Percentiles rank a stretch among this genome's conserved stretches.
Conservation (phyloP, 768 basidiomycete species). For the Paxillus ammoniavirescens region DNA sequence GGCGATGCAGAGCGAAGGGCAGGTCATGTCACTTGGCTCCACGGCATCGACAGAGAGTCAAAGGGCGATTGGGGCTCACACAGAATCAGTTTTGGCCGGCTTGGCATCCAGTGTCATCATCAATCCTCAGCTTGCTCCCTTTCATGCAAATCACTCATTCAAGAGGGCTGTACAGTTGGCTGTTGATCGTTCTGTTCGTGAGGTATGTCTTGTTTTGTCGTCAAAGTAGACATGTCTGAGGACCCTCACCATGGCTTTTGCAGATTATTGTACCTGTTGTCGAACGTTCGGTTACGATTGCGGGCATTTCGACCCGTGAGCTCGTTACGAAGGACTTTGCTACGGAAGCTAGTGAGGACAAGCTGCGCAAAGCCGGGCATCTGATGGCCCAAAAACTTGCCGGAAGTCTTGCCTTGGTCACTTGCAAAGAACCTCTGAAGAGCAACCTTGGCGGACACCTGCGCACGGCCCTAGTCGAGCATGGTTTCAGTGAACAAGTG, state of each 20-base stretch:
- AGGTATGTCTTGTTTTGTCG: slow-evolving; percentile 47
- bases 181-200: slow-evolving; percentile 91
- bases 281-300: slow-evolving; percentile 96
- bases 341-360: slow-evolving; percentile 87
- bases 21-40: slow-evolving; percentile 60
- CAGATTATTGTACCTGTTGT: slow-evolving; percentile 97
- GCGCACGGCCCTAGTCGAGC: slow-evolving; percentile 77
- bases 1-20: slow-evolving; percentile 50
- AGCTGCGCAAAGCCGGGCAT: slow-evolving; percentile 88
- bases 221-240: neutral
- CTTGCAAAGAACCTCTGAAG: slow-evolving; percentile 95
- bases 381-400: slow-evolving; percentile 97
- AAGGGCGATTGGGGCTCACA: slow-evolving; percentile 69
- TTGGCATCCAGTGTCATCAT: slow-evolving; percentile 75
- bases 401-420: slow-evolving; percentile 93
- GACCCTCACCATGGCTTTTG: neutral
- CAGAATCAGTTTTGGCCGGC: slow-evolving; percentile 74
- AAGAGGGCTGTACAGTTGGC: slow-evolving; percentile 89
- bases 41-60: slow-evolving; percentile 62
- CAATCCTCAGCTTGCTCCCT: slow-evolving; percentile 69
- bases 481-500: slow-evolving; percentile 87
- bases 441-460: slow-evolving; percentile 89
- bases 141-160: slow-evolving; percentile 77
- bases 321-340: slow-evolving; percentile 95
- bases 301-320: slow-evolving; percentile 95